Conservation (phyloP, 2,329 filamentous ascomycete species). For the Pseudomassariella vexata region DNA sequence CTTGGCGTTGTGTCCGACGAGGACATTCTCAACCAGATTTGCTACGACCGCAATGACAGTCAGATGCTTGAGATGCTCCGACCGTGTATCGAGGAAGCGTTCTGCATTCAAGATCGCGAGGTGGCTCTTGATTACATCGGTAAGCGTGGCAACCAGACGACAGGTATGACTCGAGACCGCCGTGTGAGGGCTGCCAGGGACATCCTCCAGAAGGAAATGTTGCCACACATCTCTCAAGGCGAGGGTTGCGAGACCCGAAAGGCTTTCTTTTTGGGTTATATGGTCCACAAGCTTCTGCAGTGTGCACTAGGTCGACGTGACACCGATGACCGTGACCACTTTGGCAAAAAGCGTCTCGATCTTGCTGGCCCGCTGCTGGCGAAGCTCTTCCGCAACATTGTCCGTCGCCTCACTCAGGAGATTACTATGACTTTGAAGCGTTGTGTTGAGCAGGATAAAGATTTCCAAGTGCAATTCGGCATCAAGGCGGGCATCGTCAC, state of each 20-base stretch:
- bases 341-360: conserved; percentile 97
- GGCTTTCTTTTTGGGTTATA: conserved; percentile 97
- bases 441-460: conserved; percentile 81
- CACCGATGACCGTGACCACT: conserved; percentile 96
- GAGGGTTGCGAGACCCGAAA: conserved; percentile 95
- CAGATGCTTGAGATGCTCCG: conserved; percentile 98
- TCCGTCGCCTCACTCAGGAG: conserved; percentile 85
- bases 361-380: conserved; percentile 89
- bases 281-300: conserved; percentile 93
- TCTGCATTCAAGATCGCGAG: conserved; percentile 92
- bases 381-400: conserved; percentile 91
- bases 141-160: conserved; percentile 70
- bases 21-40: conserved; percentile 96
- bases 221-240: conserved; percentile 92
- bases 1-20: conserved; percentile 95
- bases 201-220: conserved; percentile 92
- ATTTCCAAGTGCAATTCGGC: conserved; percentile 86
- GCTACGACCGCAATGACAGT: conserved; percentile 89
- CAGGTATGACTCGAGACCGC: conserved; percentile 73
- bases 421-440: conserved; percentile 86
- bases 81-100: conserved; percentile 94
- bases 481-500: conserved; percentile 89
- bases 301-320: conserved; percentile 89
- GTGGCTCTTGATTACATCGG: conserved; percentile 93
- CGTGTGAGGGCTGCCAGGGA: conserved; percentile 90